phyloP scores from a whole-genome alignment of 768 basidiomycete species.

The Kwoniella botswanensis region DNA sequence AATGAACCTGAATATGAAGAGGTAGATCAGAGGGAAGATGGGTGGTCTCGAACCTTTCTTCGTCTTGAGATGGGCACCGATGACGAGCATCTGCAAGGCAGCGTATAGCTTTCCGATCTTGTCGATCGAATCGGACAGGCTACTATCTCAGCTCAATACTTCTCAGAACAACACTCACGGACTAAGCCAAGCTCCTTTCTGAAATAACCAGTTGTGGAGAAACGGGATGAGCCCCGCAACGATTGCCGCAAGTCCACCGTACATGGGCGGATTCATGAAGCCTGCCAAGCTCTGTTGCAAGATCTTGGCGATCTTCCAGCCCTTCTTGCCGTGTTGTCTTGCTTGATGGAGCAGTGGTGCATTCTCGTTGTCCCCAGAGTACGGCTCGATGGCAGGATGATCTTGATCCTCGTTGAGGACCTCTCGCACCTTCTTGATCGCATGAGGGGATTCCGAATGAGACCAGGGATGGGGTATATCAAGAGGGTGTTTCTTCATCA shows the following conservation, averaged over 20 bases:
- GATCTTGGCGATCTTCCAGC: slow-evolving; percentile 22
- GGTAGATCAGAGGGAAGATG: slow-evolving; percentile 40
- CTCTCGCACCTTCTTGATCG: slow-evolving; percentile 24
- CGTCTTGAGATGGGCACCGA: slow-evolving; percentile 52
- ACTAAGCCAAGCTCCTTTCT: slow-evolving; percentile 38
- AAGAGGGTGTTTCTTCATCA: slow-evolving; percentile 28
- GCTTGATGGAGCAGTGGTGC: slow-evolving; percentile 40
- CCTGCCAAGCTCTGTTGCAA: slow-evolving; percentile 13
- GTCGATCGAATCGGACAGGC: slow-evolving; percentile 33
- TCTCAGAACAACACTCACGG: slow-evolving; percentile 31
- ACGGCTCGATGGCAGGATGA: slow-evolving; percentile 44
- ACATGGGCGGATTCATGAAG: slow-evolving; percentile 55
- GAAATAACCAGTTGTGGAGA: slow-evolving; percentile 44
- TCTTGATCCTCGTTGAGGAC: slow-evolving; percentile 7
- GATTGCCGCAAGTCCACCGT: slow-evolving; percentile 52
- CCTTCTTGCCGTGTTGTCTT: slow-evolving; percentile 29
- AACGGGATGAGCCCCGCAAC: slow-evolving; percentile 49
- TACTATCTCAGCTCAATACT: slow-evolving; percentile 22
- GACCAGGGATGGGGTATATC: slow-evolving; percentile 29
- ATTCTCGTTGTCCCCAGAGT: slow-evolving; percentile 40
- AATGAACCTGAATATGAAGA: slow-evolving; percentile 54
- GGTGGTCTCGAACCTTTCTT: slow-evolving; percentile 42
- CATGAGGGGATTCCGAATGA: slow-evolving; percentile 38
- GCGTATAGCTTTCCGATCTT: slow-evolving; percentile 55
- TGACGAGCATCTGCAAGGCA: slow-evolving; percentile 53